Percentiles rank a stretch among this genome's conserved stretches.
These are phyloP conservation scores for Hemileccinum impolitum DNA, from an alignment of 768 basidiomycete species.

Conservation along the genomic window DNA sequence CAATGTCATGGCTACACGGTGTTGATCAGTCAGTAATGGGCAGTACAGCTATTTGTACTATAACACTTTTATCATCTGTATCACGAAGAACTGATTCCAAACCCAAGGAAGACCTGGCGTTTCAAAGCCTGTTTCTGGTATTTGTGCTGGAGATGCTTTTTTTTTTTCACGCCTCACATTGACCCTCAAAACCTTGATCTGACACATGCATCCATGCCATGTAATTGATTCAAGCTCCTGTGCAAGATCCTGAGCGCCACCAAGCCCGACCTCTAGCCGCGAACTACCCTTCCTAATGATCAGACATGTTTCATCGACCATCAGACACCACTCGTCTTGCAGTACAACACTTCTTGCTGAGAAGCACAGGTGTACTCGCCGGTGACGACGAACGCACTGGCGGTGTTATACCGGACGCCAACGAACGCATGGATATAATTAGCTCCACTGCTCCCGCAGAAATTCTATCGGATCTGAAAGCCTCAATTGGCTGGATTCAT, in stretches of 20 bases:
- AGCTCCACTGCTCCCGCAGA: not conserved
- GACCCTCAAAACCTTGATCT: not conserved
- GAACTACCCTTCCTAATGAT: not conserved
- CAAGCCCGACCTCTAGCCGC: not conserved
- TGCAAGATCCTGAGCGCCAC: not conserved
- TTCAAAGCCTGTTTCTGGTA: too few species aligned
- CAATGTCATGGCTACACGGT: constrained; percentile 19
- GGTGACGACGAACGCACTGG: too few species aligned
- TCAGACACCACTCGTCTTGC: not conserved
- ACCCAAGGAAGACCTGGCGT: not conserved
- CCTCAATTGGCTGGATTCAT: too few species aligned
- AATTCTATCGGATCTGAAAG: too few species aligned
- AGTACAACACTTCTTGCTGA: not conserved
- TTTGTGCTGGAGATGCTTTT: not conserved
- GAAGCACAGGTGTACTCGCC: too few species aligned
- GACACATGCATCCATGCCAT: not conserved
- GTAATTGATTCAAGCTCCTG: too few species aligned
- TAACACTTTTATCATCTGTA: constrained; percentile 12
- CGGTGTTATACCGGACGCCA: not conserved
- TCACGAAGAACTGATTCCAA: constrained; percentile 4
- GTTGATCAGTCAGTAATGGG: constrained; percentile 8
- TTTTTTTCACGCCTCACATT: not conserved
- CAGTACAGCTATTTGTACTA: constrained; percentile 21
- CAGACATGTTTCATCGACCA: not conserved
- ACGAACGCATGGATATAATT: not conserved